Conservation (phyloP, 1,284 basidiomycete species). For the Pascua sp. region DNA sequence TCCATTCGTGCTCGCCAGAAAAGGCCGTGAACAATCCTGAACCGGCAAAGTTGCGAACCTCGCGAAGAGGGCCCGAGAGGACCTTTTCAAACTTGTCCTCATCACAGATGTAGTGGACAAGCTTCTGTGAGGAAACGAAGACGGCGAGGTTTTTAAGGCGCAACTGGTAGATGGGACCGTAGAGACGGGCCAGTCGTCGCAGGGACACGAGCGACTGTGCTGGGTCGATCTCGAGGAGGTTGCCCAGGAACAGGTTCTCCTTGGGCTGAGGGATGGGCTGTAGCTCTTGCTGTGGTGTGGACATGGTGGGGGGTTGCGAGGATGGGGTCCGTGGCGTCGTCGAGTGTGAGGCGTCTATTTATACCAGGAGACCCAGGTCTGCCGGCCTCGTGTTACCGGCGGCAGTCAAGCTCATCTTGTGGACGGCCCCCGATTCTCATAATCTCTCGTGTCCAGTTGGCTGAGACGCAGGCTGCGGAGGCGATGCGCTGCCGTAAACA, state of each 20-base stretch:
- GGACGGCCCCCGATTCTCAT: no score
- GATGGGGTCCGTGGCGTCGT: no score
- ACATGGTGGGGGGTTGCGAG: no score
- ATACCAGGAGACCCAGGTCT: no score
- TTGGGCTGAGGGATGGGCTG: no score
- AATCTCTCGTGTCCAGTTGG: no score
- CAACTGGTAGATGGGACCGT: constrained; percentile 44
- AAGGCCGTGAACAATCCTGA: constrained; percentile 51
- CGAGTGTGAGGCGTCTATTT: no score
- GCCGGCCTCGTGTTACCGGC: no score
- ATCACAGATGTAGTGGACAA: constrained; percentile 54
- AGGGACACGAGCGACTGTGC: constrained; percentile 22
- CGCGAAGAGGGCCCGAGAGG: constrained; percentile 43
- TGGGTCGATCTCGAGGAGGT: constrained; percentile 32
- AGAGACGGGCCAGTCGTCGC: not conserved
- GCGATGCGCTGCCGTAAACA: no score
- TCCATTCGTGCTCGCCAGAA: constrained; percentile 55
- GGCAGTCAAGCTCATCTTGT: no score
- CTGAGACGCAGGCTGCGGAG: no score
- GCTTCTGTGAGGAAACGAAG: constrained; percentile 47
- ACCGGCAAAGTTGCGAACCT: constrained; percentile 51
- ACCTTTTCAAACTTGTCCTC: constrained; percentile 54
- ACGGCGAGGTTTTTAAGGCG: constrained; percentile 27
- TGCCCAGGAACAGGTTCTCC: constrained; percentile 34
- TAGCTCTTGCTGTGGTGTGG: no score